Conservation (phyloP, 805 yeast genomes). For the Myxozyma neotropica region DNA sequence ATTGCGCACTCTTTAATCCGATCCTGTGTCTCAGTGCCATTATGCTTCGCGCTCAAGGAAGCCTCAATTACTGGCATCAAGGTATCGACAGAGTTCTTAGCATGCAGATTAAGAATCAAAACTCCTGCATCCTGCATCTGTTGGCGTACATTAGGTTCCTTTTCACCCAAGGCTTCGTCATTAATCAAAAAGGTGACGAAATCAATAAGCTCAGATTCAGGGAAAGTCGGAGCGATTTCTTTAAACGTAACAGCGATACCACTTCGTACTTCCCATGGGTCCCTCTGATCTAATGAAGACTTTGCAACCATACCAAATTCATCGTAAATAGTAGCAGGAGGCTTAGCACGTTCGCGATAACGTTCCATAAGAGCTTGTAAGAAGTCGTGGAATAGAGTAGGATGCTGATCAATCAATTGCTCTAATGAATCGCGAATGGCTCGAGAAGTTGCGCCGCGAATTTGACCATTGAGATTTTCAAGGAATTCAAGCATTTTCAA, state of each 20-base stretch:
- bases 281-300: slow-evolving; percentile 61
- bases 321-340: slow-evolving; percentile 77
- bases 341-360: slow-evolving; percentile 63
- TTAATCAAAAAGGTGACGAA: slow-evolving; percentile 66
- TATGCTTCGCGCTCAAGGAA: slow-evolving; percentile 47
- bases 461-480: slow-evolving; percentile 60
- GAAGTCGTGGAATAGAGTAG: slow-evolving; percentile 41
- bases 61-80: slow-evolving; percentile 81
- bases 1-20: slow-evolving; percentile 75
- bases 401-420: slow-evolving; percentile 38
- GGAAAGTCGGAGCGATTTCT: slow-evolving; percentile 54
- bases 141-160: slow-evolving; percentile 68
- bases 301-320: slow-evolving; percentile 77
- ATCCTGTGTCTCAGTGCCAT: slow-evolving; percentile 51
- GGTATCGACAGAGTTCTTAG: slow-evolving; percentile 65
- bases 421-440: slow-evolving; percentile 65
- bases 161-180: slow-evolving; percentile 67
- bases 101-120: slow-evolving; percentile 65
- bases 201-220: slow-evolving; percentile 46
- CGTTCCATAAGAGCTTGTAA: slow-evolving; percentile 54
- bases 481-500: slow-evolving; percentile 53
- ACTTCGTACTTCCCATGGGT: slow-evolving; percentile 82
- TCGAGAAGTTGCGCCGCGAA: slow-evolving; percentile 71
- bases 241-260: slow-evolving; percentile 74
- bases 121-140: slow-evolving; percentile 91